Evolutionary conservation across 202 grass and related monocot genomes (phyloP), one percentile per base, ranked within the genome.

Genomic region (Thinopyrum obtusiflorum): DNA sequence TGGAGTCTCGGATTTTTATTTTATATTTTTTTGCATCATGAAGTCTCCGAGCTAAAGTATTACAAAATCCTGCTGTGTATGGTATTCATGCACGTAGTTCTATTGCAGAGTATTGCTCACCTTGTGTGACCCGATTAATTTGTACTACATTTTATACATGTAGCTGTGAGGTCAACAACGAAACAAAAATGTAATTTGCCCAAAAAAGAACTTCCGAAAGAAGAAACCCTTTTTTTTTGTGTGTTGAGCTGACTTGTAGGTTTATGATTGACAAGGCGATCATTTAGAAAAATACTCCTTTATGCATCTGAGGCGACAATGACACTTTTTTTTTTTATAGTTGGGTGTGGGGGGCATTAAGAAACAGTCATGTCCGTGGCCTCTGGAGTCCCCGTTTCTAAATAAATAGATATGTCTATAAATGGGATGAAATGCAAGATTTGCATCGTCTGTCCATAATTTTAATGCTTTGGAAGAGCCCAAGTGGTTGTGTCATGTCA

Each of bases 211-310:
- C 4, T 46, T 90, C 74, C 15, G 17, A 60, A 79, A 46, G 20
- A 83, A 79, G 84, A 25, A 39, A 27, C 27, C 46, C 59, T 24
- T 59, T 66, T 6, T 60, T 63, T 63, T 36, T 36, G 68, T 59
- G 40, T 29, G 28, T 44, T 67, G 20, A 68, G 13, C 24, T 78
- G 62, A 81, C 57, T 37, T 66, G 80, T 83, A 73, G 42, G 33
- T 78, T 51, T 60, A 79, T 86, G 57, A 90, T 86, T 90, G 73
- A 70, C 42, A 73, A 24, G 67, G 32, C 79, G 73, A 79, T 86
- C 73, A 83, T 86, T 64, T 39, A 44, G 40, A 15, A 68, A 47
- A 67, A 84, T 74, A 44, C 23, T 69, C 40, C 11, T 42, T 44
- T 15, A 29, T 24, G 60, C 23, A 26, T 24, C 21, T 26, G 60